Evolutionary conservation across 345 rosid species (phyloP), one percentile per base, ranked within the genome.

Genomic region (Corchorus olitorius): DNA sequence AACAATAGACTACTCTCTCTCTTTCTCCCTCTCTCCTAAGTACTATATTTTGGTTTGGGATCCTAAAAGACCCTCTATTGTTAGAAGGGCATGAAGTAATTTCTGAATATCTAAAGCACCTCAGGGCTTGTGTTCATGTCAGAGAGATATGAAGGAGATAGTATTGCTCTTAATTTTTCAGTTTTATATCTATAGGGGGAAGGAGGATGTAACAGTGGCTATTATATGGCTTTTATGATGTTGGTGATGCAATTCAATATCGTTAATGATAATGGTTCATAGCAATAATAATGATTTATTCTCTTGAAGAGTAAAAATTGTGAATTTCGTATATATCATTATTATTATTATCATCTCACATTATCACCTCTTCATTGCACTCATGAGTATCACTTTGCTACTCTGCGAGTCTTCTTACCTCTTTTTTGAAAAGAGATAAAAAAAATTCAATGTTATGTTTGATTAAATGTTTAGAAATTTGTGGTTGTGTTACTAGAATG

Each of bases 1-100:
- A 78, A 75, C 74, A 59, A 45, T 76, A 37, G 19, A 16, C 22
- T 60, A 12, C 20, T 20, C 27, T 27, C 12, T 48, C 19, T 45
- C 43, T 75, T 63, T 77, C 22, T 69, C 35, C n/a, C 62, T 75
- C 16, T 75, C 68, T 16, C 46, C 16, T 1, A 33, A 52, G 46
- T 53, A 1, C 4, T 16, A 4, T 22, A 45, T 48, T 59, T 60
- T 54, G 6, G 59, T 37, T 50, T 69, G 8, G 14, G 59, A 49
- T 20, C 58, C 33, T 49, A 37, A 14, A 49, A 68, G 43, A 68
- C 17, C 17, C 20, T 20, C 19, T 46, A 13, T 71, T 71, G 34
- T 20, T 56, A 54, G 65, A 48, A 55, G 46, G 58, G 27, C n/a
- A 17, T 55, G 17, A 54, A 71, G 63, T 65, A 8, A 37, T 65